Evolutionary conservation across 2,329 filamentous ascomycete species (phyloP), one percentile per base, ranked within the genome.

Genomic region (Metarhizium guizhouense): DNA sequence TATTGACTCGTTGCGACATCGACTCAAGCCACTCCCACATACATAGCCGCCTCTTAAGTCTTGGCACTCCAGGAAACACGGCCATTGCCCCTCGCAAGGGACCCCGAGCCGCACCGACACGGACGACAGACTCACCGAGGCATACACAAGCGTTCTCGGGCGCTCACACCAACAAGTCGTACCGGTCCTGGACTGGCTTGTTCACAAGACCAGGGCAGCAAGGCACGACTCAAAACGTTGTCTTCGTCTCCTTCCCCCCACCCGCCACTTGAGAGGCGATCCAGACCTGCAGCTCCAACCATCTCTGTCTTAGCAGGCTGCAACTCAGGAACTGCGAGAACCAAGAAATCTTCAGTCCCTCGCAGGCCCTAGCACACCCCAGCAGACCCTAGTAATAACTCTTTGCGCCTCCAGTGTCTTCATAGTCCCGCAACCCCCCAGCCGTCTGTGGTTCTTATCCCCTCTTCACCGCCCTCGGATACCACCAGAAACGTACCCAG

Each of bases 201-300:
- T 25, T 45, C 6, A 13, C 42, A 45, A 45, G 42, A 25, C 42
- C 25, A 45, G 42, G 42, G 34, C 18, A 25, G 16, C n/a, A 14
- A 53, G 45, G 38, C 36, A 45, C 25, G 47, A 34, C 47, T 54
- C 47, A 47, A 47, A 47, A 52, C 14, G 54, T 38, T 38, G 10
- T 48, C 45, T 20, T 47, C n/a, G 43, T 11, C 43, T 29, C 6
- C 6, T 25, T 7, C 6, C 54, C 54, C 49, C 54, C 48, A 40
- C 54, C 53, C 53, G 20, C 30, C 20, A 13, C 50, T 48, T 34
- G 14, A 18, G 18, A 43, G 54, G 29, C 50, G 43, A 56, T 40
- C 54, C 51, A 56, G 43, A 34, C 54, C 54, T 55, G 54, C 49
- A 52, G 49, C 40, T 55, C 54, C 50, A 42, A 50, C 54, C 50